Base-by-base conservation (phyloP, 2,329 filamentous ascomycete species). In the Ascochyta rabiei region DNA sequence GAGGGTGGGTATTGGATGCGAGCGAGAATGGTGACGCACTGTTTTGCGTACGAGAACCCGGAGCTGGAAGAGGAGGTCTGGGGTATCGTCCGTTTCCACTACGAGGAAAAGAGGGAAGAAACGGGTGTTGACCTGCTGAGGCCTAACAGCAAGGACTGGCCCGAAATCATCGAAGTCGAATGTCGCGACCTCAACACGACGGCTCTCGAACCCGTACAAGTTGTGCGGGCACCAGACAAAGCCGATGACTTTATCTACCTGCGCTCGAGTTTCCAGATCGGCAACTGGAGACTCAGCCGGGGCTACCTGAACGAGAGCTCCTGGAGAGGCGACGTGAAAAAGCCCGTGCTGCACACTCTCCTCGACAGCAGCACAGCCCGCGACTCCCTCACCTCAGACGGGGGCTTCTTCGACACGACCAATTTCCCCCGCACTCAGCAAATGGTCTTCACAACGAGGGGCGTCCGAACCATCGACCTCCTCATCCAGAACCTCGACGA, bases 11-110 rank as follows among this genome's bases (percentile, higher is more conserved):
- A 77, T 60, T 79, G 77, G 74, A 66, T 80, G 59, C 80, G 87
- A 19, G 85, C 86, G 0, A 79, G 81, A 40, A 86, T 87, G 82
- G 74, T 85, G 24, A 83, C 78, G 6, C 80, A 82, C 55, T 87
- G 85, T 64, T 87, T 87, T 64, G 80, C 81, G 6, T 79, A 83
- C 41, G 78, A 81, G 28, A 76, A 79, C 69, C 79, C 61, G 64
- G 79, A 69, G 56, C 73, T 72, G 71, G 76, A 67, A 66, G 73
- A 78, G 19, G 80, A 83, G 56, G 80, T 81, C 4, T 75, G 77
- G 48, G 83, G 79, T 3, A 71, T 84, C 4, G 66, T 87, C 23
- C 74, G 74, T 4, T 86, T 86, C 61, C 38, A 61, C 23, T 26
- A 34, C 15, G 8, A 2, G 8, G 9, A 15, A 45, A 48, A 13